Evolutionary conservation across 495 filamentous ascomycete genomes (phyloP).

Genomic region (Lindgomyces ingoldianus): DNA sequence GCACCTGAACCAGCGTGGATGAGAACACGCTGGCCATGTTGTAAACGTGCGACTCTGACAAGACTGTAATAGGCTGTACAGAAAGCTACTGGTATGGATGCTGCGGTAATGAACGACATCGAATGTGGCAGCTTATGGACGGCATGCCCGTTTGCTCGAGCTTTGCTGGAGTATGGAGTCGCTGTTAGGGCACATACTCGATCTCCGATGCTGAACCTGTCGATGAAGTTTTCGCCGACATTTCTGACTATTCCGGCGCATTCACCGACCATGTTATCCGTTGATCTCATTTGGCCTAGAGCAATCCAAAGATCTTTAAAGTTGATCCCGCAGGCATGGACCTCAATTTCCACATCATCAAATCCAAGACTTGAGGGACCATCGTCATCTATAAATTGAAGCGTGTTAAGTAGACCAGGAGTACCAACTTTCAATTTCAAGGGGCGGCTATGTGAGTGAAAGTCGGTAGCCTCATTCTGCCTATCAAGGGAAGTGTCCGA

Average conservation of each 20-base stretch:
- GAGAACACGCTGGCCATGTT: slow-evolving; percentile 38
- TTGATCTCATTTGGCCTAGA: background rate
- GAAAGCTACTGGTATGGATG: background rate
- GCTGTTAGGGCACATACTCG: slow-evolving; percentile 24
- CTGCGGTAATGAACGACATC: background rate
- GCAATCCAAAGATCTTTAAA: slow-evolving; percentile 1
- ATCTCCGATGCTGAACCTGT: slow-evolving; percentile 28
- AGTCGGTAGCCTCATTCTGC: no score
- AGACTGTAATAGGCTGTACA: slow-evolving; percentile 33
- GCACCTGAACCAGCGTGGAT: slow-evolving; percentile 40
- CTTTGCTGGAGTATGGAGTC: background rate
- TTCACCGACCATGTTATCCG: slow-evolving; percentile 33
- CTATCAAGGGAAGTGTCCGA: no score
- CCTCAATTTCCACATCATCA: slow-evolving; percentile 25
- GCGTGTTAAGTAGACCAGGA: background rate
- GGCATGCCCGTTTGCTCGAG: background rate
- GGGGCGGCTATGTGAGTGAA: background rate
- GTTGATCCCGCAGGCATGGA: slow-evolving; percentile 18
- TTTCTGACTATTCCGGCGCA: slow-evolving; percentile 44
- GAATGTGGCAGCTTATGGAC: background rate
- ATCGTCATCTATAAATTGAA: background rate
- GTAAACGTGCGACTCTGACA: slow-evolving; percentile 35
- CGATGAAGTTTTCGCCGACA: slow-evolving; percentile 36
- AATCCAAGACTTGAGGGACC: background rate
- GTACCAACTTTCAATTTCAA: background rate